Evolutionary conservation across 768 basidiomycete genomes (phyloP), one percentile per base, ranked within the genome.

Genomic region (Dentipellis fragilis): DNA sequence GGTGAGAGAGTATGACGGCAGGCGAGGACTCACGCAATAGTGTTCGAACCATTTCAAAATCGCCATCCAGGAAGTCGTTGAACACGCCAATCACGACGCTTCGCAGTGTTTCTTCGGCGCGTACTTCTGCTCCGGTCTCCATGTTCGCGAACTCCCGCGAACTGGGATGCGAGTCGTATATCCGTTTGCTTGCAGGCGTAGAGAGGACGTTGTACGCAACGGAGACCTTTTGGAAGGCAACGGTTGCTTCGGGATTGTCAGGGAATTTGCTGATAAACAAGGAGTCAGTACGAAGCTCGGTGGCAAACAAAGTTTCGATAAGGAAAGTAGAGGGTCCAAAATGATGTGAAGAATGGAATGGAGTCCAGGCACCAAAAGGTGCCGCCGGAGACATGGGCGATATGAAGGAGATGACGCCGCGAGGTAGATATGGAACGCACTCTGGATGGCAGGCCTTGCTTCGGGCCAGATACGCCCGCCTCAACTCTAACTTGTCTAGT

Each of bases 371-470:
- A 29, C 29, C 29, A 29, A 29, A 29, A 29, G 29, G 29, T 29
- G 29, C 29, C 29, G 29, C 29, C 29, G 29, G 29, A 29, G 29
- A 29, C 29, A 29, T 29, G 29, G 29, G 36, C 36, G 37, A 40
- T 37, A 11, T 7, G 39, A 29, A 29, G 38, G 19, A 49, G 14
- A 7, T 14, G 19, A n/a, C 36, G 16, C 46, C 34, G 42, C 16
- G 34, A 47, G 54, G 17, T n/a, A 37, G 35, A 37, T 19, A 45
- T 38, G 36, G 17, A 53, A 77, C 88, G 59, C 57, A 92, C 91
- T 93, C 91, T 71, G 91, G 91, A 64, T 93, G 91, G 60, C 89
- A 92, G 8, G 80, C 77, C 60, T 75, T 78, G 66, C 88, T 90
- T 35, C 89, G 74, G 0, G 77, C 71, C 52, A 93, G 79, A 68